Percentiles rank a stretch among this genome's conserved stretches.
Evolutionary conservation across 202 grass and related monocot species (phyloP).

Genomic region (Carex arenaria): DNA sequence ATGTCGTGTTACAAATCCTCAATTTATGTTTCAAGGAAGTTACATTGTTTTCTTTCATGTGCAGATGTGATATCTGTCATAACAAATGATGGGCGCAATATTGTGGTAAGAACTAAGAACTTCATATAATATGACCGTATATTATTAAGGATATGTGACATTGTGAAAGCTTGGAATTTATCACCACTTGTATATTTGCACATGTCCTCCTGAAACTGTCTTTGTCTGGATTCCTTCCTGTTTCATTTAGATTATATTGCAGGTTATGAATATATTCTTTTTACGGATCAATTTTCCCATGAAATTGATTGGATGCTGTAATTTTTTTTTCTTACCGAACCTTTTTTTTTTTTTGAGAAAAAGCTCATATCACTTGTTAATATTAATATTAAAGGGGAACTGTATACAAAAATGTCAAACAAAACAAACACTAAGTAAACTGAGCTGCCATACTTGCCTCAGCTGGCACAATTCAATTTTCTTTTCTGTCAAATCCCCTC

Average conservation of each 20-base stretch:
- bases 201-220: neutral
- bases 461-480: neutral
- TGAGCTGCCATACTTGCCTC: neutral
- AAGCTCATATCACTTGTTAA: neutral
- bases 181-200: neutral
- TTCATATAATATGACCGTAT: neutral
- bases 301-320: neutral
- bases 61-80: conserved; percentile 87
- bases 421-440: neutral
- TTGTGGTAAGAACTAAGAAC: conserved; percentile 63
- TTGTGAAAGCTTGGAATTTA: neutral
- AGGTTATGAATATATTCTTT: neutral
- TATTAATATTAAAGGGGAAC: neutral
- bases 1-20: neutral
- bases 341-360: neutral
- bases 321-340: neutral
- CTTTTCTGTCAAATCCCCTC: too few relatives aligned
- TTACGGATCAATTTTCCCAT: neutral
- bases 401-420: neutral
- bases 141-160: neutral
- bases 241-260: neutral
- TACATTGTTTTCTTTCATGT: neutral
- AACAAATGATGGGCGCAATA: conserved; percentile 94
- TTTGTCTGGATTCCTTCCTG: neutral
- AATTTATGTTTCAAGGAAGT: neutral